A percentile compares a stretch with the other conserved stretches of the same genome.
phyloP scores from a whole-genome alignment of 192 early-diverging fungal species.

The Diversispora epigaea region DNA sequence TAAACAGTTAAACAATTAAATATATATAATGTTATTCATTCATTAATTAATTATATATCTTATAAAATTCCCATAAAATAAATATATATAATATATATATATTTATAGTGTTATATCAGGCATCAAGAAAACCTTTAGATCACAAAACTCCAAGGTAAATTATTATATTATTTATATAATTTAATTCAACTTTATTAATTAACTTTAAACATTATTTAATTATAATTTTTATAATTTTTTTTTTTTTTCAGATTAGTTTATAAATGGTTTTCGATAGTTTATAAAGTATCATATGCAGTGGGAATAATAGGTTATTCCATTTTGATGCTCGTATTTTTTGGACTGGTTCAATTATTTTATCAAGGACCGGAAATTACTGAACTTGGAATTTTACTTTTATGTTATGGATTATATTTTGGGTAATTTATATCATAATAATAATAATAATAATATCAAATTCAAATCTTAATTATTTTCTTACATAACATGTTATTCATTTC shows the following conservation, averaged over 20 bases:
- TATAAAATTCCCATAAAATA: slow-evolving; percentile 28
- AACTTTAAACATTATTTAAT: not conserved
- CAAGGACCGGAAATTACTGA: slow-evolving; percentile 40
- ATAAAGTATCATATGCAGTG: slow-evolving; percentile 58
- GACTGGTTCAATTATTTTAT: slow-evolving; percentile 46
- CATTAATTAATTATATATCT: not conserved
- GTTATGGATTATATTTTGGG: slow-evolving; percentile 66
- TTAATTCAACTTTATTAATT: not conserved
- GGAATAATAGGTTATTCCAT: slow-evolving; percentile 56
- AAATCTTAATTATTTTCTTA: not conserved
- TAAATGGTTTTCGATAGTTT: slow-evolving; percentile 60
- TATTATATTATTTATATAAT: not conserved
- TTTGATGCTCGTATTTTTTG: slow-evolving; percentile 56
- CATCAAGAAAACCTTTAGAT: slow-evolving; percentile 60
- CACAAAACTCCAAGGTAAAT: slow-evolving; percentile 54
- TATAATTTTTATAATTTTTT: not conserved
- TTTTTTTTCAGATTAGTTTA: slow-evolving; percentile 49
- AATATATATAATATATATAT: slow-evolving; percentile 34
- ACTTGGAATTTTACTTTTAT: slow-evolving; percentile 51
- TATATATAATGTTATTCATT: no score
- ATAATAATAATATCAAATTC: not conserved
- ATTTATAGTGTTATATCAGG: slow-evolving; percentile 51
- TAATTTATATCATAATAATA: no score
- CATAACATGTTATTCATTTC: not conserved
- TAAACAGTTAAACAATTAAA: not conserved